phyloP scores from a whole-genome alignment of 2,329 filamentous ascomycete species.

The Paecilomyces sp. region DNA sequence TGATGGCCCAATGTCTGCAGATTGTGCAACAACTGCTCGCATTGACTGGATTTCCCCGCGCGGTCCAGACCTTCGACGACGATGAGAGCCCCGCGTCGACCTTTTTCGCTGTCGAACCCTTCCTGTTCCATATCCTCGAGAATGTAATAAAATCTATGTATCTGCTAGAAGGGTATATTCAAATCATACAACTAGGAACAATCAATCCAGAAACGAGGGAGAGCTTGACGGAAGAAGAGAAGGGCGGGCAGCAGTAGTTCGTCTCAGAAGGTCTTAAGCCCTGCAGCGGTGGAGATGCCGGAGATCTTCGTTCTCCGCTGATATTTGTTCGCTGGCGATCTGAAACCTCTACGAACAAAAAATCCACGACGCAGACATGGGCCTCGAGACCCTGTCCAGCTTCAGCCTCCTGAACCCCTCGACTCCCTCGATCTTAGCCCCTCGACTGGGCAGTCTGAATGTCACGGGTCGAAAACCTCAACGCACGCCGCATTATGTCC shows the following conservation, averaged over 20 bases:
- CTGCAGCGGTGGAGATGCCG: not conserved
- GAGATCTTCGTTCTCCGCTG: conserved; percentile 1
- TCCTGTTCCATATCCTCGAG: not conserved
- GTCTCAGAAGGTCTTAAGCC: not conserved
- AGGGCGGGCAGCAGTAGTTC: not conserved
- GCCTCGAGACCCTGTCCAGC: conserved; percentile 17
- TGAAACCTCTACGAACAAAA: not conserved
- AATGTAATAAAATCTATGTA: not conserved
- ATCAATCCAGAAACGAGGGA: not conserved
- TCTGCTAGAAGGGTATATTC: not conserved
- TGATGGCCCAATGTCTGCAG: conserved; percentile 45
- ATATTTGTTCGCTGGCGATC: not conserved
- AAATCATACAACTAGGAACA: not conserved
- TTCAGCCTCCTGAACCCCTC: conserved; percentile 30
- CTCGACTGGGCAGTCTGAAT: conserved; percentile 62
- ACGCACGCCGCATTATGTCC: conserved; percentile 76
- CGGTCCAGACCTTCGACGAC: conserved; percentile 85
- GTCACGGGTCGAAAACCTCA: conserved; percentile 59
- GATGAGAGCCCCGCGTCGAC: conserved; percentile 61
- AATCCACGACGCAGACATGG: conserved; percentile 15
- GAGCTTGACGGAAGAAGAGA: not conserved
- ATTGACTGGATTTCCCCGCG: conserved; percentile 89
- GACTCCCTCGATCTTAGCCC: conserved; percentile 29
- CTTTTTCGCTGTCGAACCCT: conserved; percentile 9
- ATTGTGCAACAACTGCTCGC: conserved; percentile 55